These are phyloP conservation scores for Albifimbria verrucaria DNA, from an alignment of 2,329 filamentous ascomycete genomes.

Conservation along the genomic window DNA sequence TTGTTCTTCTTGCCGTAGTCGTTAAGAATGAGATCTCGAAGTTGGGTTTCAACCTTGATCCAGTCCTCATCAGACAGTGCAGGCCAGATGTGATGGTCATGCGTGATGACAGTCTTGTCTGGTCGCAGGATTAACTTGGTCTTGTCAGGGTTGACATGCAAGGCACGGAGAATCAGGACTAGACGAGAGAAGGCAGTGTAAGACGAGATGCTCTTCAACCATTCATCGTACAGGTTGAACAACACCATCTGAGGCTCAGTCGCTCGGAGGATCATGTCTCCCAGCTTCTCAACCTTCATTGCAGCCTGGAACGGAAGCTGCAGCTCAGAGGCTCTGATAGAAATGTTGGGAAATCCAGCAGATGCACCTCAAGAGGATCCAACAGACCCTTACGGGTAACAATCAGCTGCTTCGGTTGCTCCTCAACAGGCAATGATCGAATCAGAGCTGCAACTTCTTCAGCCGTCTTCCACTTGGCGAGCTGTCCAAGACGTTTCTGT, in stretches of 20 bases:
- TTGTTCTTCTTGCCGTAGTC: conserved; percentile 99
- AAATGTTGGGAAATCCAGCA: conserved; percentile 98
- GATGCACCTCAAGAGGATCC: conserved; percentile 93
- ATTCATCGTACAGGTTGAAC: conserved; percentile 98
- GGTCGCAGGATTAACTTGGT: conserved; percentile 92
- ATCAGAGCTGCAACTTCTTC: conserved; percentile 99
- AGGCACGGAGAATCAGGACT: conserved; percentile 85
- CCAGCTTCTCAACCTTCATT: conserved; percentile 99
- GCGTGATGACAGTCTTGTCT: conserved; percentile 96
- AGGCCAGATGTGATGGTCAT: conserved; percentile 99
- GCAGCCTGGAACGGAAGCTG: conserved; percentile 98
- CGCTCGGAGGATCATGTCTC: conserved; percentile 96
- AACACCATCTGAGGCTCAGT: conserved; percentile 99
- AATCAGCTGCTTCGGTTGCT: conserved; percentile 98
- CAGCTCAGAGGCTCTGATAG: conserved; percentile 93
- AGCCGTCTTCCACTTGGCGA: conserved; percentile 99
- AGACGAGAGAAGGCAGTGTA: conserved; percentile 98
- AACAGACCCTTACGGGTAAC: conserved; percentile 96
- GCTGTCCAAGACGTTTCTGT: conserved; percentile 96
- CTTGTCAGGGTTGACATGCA: conserved; percentile 98
- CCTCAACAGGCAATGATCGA: conserved; percentile 90
- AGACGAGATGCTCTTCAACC: conserved; percentile 96
- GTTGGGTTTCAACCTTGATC: conserved; percentile 98
- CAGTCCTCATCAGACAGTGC: conserved; percentile 91
- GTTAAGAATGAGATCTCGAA: conserved; percentile 93